Evolutionary conservation across 2,329 filamentous ascomycete genomes (phyloP), one percentile per base, ranked within the genome.

Genomic region (Pseudogymnoascus sp.): DNA sequence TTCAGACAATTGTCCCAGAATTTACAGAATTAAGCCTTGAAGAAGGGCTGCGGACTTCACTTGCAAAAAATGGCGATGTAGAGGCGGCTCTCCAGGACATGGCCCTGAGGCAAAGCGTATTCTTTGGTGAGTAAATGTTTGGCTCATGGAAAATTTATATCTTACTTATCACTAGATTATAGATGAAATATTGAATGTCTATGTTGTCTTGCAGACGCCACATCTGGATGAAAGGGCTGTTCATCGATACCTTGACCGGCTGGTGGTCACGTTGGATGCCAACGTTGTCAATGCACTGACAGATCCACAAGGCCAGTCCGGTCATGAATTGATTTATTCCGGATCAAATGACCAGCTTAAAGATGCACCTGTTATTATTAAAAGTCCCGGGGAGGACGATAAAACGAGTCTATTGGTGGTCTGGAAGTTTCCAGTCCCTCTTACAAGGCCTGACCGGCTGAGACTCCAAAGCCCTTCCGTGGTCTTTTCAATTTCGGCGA

Each of bases 121-220:
- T 90, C 72, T 91, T 92, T 71, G 89, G 89, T 91, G 79, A 68
- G 83, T 74, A 56, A 65, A 68, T 68, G 65, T 63, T 66, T 64
- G 62, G 60, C 65, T 63, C 68, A 70, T 67, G 66, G 68, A 70
- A 68, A 68, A 66, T 71, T 67, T 67, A 66, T 71, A 70, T 77
- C 75, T 76, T 78, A 77, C 82, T 82, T 75, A 82, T 78, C 75
- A 71, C 69, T 76, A 82, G 77, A 78, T 71, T 72, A 64, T 77
- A 92, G 89, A 93, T 82, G 89, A 93, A 78, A 85, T 84, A 26
- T 81, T 89, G 63, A 78, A 87, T 66, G 80, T 91, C 16, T 85
- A 89, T 70, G 77, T 92, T 66, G 79, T 90, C 10, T 80, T 93
- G 63, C 83, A 84, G 69, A 86, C 86, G 7, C 85, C 86, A 3